phyloP scores from a whole-genome alignment of 768 basidiomycete species.

The Dentipellis fragilis region DNA sequence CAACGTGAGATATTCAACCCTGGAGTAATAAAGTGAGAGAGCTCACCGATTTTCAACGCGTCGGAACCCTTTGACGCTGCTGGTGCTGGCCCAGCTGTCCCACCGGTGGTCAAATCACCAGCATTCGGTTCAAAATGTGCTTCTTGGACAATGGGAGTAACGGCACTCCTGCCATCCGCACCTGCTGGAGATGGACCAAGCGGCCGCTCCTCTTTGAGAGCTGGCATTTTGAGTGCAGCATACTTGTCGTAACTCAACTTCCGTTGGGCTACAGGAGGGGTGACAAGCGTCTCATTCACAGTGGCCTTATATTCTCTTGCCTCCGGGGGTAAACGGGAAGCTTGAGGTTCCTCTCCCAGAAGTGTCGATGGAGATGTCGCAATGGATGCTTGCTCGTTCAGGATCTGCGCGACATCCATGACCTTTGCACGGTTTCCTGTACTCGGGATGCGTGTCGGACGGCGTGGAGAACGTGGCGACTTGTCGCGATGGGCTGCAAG shows the following conservation, averaged over 20 bases:
- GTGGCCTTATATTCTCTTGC: constrained; percentile 5
- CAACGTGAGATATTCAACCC: neutral
- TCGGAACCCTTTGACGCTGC: neutral
- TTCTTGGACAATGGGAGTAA: too few relatives aligned
- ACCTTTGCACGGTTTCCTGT: constrained; percentile 61
- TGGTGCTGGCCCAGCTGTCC: too few relatives aligned
- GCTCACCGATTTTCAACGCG: constrained; percentile 26
- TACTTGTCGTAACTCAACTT: constrained; percentile 63
- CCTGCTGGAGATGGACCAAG: constrained; percentile 40
- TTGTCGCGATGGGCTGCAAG: neutral
- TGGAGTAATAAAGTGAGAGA: neutral
- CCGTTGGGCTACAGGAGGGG: constrained; percentile 38
- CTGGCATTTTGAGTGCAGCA: constrained; percentile 49
- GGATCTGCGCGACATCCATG: constrained; percentile 69
- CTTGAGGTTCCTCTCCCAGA: too few relatives aligned
- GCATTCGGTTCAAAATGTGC: too few relatives aligned
- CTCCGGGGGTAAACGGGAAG: neutral
- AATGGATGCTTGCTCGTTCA: constrained; percentile 27
- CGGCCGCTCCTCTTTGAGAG: constrained; percentile 59
- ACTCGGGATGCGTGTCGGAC: constrained; percentile 51
- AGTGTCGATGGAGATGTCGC: neutral
- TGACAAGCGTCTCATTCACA: constrained; percentile 4
- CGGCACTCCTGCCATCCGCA: neutral
- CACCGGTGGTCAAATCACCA: too few relatives aligned
- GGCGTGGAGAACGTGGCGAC: constrained; percentile 22